These are phyloP conservation scores for Microcyclosporella mali DNA, from an alignment of 2,329 filamentous ascomycete species.

Conservation along the genomic window DNA sequence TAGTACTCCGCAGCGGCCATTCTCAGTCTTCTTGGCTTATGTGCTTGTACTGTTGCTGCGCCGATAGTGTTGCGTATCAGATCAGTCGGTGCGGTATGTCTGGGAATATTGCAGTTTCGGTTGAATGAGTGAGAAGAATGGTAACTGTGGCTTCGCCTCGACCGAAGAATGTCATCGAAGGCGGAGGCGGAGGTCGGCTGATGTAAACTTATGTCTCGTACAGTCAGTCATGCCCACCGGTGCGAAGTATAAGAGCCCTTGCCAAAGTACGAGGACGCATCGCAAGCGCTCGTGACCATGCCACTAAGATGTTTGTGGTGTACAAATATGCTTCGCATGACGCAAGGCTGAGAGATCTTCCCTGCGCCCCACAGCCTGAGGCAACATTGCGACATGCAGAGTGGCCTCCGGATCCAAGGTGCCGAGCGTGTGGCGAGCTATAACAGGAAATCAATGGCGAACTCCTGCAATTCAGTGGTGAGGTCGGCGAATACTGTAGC, in stretches of 20 bases:
- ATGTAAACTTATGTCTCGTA: conserved; percentile 4
- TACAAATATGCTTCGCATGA: conserved; percentile 1
- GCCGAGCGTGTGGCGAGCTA: conserved; percentile 1
- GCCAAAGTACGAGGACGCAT: background rate
- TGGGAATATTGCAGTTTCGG: background rate
- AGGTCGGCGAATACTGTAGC: background rate
- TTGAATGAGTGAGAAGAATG: background rate
- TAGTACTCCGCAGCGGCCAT: conserved; percentile 29
- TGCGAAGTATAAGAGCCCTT: background rate
- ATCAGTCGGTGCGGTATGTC: background rate
- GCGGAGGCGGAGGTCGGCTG: background rate
- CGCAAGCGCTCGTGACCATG: background rate
- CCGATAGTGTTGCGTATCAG: background rate
- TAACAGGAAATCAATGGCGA: background rate
- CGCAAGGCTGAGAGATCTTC: conserved; percentile 1
- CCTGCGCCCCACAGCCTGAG: conserved; percentile 1
- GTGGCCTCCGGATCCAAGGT: background rate
- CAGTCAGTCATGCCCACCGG: conserved; percentile 3
- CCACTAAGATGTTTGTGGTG: background rate
- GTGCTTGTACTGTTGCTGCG: background rate
- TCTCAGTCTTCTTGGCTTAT: background rate
- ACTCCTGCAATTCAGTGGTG: background rate
- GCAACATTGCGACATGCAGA: background rate
- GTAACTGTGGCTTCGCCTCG: background rate
- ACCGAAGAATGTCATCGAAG: conserved; percentile 1